phyloP scores from a whole-genome alignment of 2,329 filamentous ascomycete genomes.

The Incumbomyces delicatus region DNA sequence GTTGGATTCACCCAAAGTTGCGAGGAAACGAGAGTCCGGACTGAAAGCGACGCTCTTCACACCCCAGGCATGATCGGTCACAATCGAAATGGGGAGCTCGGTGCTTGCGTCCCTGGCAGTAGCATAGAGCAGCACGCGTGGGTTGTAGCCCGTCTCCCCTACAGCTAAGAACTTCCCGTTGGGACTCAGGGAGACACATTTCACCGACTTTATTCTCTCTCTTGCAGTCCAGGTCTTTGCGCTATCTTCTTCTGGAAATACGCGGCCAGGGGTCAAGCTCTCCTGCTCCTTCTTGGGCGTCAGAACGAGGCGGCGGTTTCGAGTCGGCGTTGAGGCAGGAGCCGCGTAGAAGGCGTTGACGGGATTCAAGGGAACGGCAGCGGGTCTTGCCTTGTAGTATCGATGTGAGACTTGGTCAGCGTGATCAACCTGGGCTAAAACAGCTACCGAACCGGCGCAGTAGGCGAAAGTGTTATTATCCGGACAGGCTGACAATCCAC shows the following conservation, averaged over 20 bases:
- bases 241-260: conserved; percentile 48
- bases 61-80: conserved; percentile 84
- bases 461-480: conserved; percentile 68
- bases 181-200: conserved; percentile 76
- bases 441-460: conserved; percentile 86
- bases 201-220: conserved; percentile 89
- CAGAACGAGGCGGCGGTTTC: conserved; percentile 48
- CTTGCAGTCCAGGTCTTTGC: conserved; percentile 76
- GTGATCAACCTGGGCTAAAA: conserved; percentile 70
- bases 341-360: conserved; percentile 48
- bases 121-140: conserved; percentile 81
- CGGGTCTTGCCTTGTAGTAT: conserved; percentile 80
- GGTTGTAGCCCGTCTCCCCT: conserved; percentile 90
- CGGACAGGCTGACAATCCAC: conserved; percentile 73
- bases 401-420: conserved; percentile 59
- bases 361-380: conserved; percentile 56
- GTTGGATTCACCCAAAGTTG: conserved; percentile 77
- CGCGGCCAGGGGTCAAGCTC: conserved; percentile 37
- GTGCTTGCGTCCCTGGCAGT: conserved; percentile 65
- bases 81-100: conserved; percentile 71
- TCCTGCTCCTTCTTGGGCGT: conserved; percentile 41
- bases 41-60: conserved; percentile 86
- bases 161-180: conserved; percentile 83
- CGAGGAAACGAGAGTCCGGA: conserved; percentile 72
- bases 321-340: conserved; percentile 46